Base-by-base conservation (phyloP, 257 asterid genomes). In the Handroanthus guayacan region DNA sequence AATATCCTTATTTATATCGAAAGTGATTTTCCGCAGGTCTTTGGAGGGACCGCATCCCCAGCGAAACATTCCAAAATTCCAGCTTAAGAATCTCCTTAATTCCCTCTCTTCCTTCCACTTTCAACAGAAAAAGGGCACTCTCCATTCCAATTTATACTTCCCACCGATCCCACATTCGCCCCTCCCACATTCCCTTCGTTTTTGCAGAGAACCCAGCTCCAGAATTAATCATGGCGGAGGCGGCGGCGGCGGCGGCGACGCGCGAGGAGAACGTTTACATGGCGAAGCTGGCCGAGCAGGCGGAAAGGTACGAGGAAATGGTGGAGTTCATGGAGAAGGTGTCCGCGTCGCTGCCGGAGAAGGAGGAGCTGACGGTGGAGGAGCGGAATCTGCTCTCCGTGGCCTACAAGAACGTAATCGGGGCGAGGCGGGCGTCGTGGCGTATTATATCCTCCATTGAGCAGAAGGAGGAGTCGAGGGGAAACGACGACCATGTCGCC, bases 251-350 rank as follows among this genome's bases (percentile, higher is more conserved):
- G 77, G 72, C 71, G 67, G 39, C 87, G 80, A 83, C 85, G 77
- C 90, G 97, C 41, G 92, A 90, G 70, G 97, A 90, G 84, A 85
- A 71, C 84, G 92, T 90, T 12, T 90, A 90, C 88, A 85, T 90
- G 96, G 93, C 93, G 14, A 90, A 90, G 72, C 85, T 90, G n/a
- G 89, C 96, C 18, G 93, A 90, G 72, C 96, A 90, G 80, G 92
- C 96, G 41, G 92, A 90, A 67, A 80, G 92, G 50, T 90, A 90
- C 75, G 97, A 90, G 48, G 94, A 90, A 71, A 90, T 90, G 94
- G 96, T 90, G 8, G 90, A 86, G 48, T 89, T 85, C 86, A 90
- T 90, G 94, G 92, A 90, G 78, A 88, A 84, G 39, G 90, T 90
- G 4, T 85, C 92, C 9, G 68, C 79, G 6, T 84, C 90, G 2